phyloP scores from a whole-genome alignment of 306 rosid genomes.

The Cucumis hystrix region DNA sequence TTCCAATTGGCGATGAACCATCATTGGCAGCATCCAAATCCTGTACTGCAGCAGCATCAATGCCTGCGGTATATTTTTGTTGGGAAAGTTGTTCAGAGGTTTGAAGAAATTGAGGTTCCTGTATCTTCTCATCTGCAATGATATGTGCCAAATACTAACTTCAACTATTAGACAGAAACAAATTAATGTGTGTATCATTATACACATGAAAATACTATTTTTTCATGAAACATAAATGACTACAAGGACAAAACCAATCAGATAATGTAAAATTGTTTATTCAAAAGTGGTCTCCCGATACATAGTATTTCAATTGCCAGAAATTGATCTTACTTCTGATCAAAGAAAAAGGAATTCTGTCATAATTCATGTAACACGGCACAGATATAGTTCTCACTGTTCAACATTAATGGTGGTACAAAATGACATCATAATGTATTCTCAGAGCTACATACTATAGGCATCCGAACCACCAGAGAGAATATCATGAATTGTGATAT shows the following conservation, averaged over 20 bases:
- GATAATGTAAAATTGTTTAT: neutral
- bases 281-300: constrained; percentile 9
- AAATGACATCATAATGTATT: constrained; percentile 39
- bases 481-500: constrained; percentile 74
- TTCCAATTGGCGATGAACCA: constrained; percentile 21
- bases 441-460: constrained; percentile 83
- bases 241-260: neutral
- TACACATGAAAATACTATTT: neutral
- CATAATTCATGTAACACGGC: constrained; percentile 21
- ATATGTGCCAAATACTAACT: constrained; percentile 34
- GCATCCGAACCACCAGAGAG: constrained; percentile 70
- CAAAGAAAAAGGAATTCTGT: neutral
- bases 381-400: constrained; percentile 29
- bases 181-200: neutral
- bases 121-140: constrained; percentile 80
- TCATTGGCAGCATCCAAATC: constrained; percentile 14
- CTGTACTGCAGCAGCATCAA: constrained; percentile 19
- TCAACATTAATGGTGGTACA: constrained; percentile 37
- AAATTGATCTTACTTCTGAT: constrained; percentile 4
- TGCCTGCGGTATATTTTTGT: constrained; percentile 22
- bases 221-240: neutral
- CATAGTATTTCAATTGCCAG: constrained; percentile 21
- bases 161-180: neutral
- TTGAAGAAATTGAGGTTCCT: constrained; percentile 33
- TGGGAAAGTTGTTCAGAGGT: constrained; percentile 28